Conservation (phyloP, 768 basidiomycete genomes). For the Porpolomopsis calyptriformis region DNA sequence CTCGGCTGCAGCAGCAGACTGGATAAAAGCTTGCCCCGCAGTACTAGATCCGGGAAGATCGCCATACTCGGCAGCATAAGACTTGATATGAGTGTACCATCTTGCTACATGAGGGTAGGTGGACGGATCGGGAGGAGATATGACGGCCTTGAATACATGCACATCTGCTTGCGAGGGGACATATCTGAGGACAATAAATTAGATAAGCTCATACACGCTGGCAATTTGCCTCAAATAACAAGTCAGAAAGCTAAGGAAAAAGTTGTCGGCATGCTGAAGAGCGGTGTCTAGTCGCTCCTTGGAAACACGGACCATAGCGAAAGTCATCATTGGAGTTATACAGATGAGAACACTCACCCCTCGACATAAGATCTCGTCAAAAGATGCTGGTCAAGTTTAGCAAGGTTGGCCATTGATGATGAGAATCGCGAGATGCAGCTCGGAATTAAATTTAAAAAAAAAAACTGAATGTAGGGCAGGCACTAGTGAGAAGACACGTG, state of each 20-base stretch:
- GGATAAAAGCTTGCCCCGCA: conserved; percentile 63
- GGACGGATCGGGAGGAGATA: conserved; percentile 52
- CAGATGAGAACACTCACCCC: conserved; percentile 50
- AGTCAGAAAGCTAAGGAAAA: conserved; percentile 66
- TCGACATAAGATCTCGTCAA: conserved; percentile 80
- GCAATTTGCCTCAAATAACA: conserved; percentile 11
- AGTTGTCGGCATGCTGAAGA: conserved; percentile 63
- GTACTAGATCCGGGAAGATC: conserved; percentile 78
- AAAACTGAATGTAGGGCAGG: conserved; percentile 16
- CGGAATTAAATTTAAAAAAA: conserved; percentile 7
- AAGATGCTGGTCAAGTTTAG: conserved; percentile 80
- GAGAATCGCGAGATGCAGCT: too few relatives aligned
- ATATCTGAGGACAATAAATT: conserved; percentile 42
- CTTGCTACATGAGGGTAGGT: conserved; percentile 65
- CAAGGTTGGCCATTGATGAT: conserved; percentile 55
- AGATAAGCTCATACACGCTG: neutral
- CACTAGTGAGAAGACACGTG: neutral
- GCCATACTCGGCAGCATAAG: conserved; percentile 68
- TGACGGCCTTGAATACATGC: conserved; percentile 74
- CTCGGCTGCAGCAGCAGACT: conserved; percentile 33
- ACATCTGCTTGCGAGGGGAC: conserved; percentile 93
- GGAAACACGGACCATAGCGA: conserved; percentile 96
- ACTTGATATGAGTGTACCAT: conserved; percentile 94
- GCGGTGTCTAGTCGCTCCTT: conserved; percentile 92
- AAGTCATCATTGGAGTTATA: conserved; percentile 45